Conservation (phyloP, 345 rosid species). For the Heritiera fomes region DNA sequence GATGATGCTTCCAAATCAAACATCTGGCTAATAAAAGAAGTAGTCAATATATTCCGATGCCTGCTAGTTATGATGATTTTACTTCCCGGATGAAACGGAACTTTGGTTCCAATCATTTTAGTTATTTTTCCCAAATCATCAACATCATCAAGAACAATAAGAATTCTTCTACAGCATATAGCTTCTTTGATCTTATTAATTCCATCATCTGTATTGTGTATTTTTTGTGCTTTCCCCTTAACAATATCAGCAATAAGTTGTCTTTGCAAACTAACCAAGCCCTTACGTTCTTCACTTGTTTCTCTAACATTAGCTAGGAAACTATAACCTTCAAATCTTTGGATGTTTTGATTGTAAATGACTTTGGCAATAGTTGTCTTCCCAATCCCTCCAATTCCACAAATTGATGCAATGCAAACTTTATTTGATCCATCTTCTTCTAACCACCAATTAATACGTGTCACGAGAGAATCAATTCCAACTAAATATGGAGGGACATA, state of each 20-base stretch:
- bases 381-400: neutral
- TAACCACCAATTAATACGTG: neutral
- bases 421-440: neutral
- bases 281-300: neutral
- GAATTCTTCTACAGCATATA: neutral
- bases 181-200: slow-evolving; percentile 1
- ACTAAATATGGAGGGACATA: neutral
- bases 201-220: neutral
- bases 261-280: slow-evolving; percentile 10
- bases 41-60: neutral
- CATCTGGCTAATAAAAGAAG: neutral
- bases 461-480: neutral
- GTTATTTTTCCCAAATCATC: neutral
- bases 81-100: neutral
- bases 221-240: neutral
- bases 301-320: slow-evolving; percentile 33
- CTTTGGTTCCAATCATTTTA: neutral
- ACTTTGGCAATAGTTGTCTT: neutral
- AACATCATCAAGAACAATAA: slow-evolving; percentile 23
- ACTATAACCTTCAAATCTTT: slow-evolving; percentile 28
- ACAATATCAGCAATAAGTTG: slow-evolving; percentile 32
- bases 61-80: neutral
- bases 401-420: neutral
- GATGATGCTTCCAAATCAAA: neutral
- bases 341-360: neutral